Percentiles rank a stretch among this genome's conserved stretches.
Evolutionary conservation across 768 basidiomycete genomes (phyloP).

Genomic region (Exsudoporus frostii): DNA sequence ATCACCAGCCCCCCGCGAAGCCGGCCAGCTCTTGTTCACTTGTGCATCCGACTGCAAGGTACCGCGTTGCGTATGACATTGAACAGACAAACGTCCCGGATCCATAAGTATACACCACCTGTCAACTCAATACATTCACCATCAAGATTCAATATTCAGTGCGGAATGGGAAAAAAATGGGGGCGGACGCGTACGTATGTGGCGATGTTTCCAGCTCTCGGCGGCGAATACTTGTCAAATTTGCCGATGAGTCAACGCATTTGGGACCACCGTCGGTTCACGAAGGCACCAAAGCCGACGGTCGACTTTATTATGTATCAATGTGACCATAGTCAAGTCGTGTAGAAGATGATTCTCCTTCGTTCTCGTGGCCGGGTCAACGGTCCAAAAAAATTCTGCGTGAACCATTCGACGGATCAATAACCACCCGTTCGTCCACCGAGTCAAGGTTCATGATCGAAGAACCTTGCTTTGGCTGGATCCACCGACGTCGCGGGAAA

Average conservation of each 20-base stretch:
- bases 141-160: neutral
- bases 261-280: neutral
- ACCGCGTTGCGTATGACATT: neutral
- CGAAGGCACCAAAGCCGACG: neutral
- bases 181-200: neutral
- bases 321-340: neutral
- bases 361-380: neutral
- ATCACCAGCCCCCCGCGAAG: neutral
- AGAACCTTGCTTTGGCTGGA: neutral
- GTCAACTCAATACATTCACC: neutral
- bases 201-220: neutral
- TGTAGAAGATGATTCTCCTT: neutral
- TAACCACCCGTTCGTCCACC: neutral
- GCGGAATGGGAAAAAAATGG: neutral
- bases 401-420: neutral
- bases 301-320: neutral
- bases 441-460: neutral
- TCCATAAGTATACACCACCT: neutral
- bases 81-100: neutral
- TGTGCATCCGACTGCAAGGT: neutral
- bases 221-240: neutral
- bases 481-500: slow-evolving; percentile 3
- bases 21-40: neutral
- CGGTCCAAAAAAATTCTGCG: neutral
- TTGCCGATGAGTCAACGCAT: neutral